Evolutionary conservation across 768 basidiomycete species (phyloP).

Genomic region (Naganishia vaughanmartiniae): DNA sequence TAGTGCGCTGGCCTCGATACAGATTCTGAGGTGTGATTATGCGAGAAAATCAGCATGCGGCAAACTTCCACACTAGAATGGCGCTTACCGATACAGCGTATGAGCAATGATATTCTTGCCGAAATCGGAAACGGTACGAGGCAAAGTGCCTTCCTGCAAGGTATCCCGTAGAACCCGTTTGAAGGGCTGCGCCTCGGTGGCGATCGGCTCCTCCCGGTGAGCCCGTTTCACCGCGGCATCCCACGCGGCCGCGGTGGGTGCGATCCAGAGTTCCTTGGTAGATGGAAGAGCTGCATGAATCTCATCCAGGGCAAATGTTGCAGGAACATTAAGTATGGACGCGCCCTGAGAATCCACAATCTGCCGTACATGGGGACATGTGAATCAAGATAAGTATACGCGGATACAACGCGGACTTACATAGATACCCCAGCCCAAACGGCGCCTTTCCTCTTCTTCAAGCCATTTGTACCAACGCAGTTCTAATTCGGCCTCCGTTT

Average conservation of each 20-base stretch:
- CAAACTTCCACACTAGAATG: too few relatives aligned
- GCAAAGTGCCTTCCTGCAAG: slow-evolving; percentile 14
- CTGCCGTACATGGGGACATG: slow-evolving; percentile 24
- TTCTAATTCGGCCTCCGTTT: slow-evolving; percentile 16
- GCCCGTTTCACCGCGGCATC: slow-evolving; percentile 27
- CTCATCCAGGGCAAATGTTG: slow-evolving; percentile 39
- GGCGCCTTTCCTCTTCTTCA: slow-evolving; percentile 41
- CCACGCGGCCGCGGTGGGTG: slow-evolving; percentile 38
- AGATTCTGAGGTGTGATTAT: slow-evolving; percentile 20
- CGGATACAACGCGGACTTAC: slow-evolving; percentile 31
- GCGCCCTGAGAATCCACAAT: slow-evolving; percentile 40
- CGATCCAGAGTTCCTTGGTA: slow-evolving; percentile 40
- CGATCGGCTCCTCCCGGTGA: slow-evolving; percentile 2
- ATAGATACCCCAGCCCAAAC: slow-evolving; percentile 45
- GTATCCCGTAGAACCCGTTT: slow-evolving; percentile 1
- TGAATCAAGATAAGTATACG: not conserved
- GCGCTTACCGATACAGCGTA: slow-evolving; percentile 39
- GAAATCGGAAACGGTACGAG: slow-evolving; percentile 36
- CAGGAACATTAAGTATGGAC: slow-evolving; percentile 35
- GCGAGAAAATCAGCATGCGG: too few relatives aligned
- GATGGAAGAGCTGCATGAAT: slow-evolving; percentile 37
- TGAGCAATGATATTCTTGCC: slow-evolving; percentile 37
- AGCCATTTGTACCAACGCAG: slow-evolving; percentile 35
- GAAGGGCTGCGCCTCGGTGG: slow-evolving; percentile 4
- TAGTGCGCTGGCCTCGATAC: slow-evolving; percentile 36